Evolutionary conservation across 2,329 filamentous ascomycete species (phyloP), one percentile per base, ranked within the genome.

Genomic region (Colletotrichum noveboracense): DNA sequence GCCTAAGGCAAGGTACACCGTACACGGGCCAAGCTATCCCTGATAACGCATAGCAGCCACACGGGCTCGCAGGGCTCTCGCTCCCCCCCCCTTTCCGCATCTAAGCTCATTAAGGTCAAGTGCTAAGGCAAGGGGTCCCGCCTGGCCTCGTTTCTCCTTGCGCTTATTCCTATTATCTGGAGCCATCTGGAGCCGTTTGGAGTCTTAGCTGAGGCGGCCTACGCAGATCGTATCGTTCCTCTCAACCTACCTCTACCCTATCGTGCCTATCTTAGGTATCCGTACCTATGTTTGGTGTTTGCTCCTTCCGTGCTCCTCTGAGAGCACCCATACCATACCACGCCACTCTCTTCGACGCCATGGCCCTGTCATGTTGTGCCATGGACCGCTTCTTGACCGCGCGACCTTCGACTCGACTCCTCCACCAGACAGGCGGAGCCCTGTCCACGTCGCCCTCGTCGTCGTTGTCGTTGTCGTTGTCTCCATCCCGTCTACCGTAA

Each of bases 101-200:
- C 32, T 68, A 68, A 60, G 52, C 66, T 38, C 36, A 21, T 64
- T 68, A 16, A 2, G 34, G 70, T 16, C 64, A 65, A 18, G 64
- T 43, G 56, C 34, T 24, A 26, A 64, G 62, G 64, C 43, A 73
- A 64, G 70, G 64, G 73, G 56, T 24, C 43, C 32, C 28, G 32
- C 56, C 55, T 52, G 32, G 56, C 34, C 36, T 56, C 26, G 70
- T 73, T 69, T 68, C 64, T 60, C 65, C 43, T 62, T 73, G 58
- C 70, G 62, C 73, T 73, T 68, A 73, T 75, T 73, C 21, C 73
- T 73, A 58, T 68, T 68, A n/a, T 68, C 64, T 68, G 32, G 56
- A 55, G 56, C 26, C 38, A n/a, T 52, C 72, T 9, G 52, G 28
- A 13, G n/a, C 65, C 43, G 30, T 30, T 30, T 32, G 7, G n/a